phyloP scores from a whole-genome alignment of 2,329 filamentous ascomycete genomes.

The Hirsutella thompsonii region DNA sequence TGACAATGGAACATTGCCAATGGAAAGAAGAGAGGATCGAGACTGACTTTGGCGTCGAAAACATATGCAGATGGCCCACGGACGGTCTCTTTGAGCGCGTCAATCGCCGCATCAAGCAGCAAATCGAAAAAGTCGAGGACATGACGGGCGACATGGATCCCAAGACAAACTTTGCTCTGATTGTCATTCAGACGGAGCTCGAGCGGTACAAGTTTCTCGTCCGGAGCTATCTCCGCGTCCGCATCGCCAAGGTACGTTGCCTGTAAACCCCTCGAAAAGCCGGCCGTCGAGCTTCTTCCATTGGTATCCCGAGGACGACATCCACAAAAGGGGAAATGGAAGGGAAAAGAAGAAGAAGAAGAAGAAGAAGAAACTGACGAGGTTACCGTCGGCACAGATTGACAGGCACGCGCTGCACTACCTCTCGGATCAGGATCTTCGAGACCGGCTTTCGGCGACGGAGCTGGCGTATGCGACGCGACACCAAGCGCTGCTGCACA shows the following conservation, averaged over 20 bases:
- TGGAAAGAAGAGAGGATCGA: too few species aligned
- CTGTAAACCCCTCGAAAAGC: too few species aligned
- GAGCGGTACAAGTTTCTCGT: slow-evolving; percentile 89
- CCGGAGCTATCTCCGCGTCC: slow-evolving; percentile 65
- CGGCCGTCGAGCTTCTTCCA: too few species aligned
- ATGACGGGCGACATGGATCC: slow-evolving; percentile 80
- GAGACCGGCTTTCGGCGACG: slow-evolving; percentile 54
- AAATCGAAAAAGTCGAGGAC: slow-evolving; percentile 60
- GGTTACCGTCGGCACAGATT: slow-evolving; percentile 36
- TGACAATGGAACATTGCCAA: too few species aligned
- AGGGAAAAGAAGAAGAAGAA: neutral
- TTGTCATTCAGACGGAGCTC: slow-evolving; percentile 91
- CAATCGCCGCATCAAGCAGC: slow-evolving; percentile 55
- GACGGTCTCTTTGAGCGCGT: slow-evolving; percentile 70
- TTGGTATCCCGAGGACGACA: too few species aligned
- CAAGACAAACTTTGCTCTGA: slow-evolving; percentile 82
- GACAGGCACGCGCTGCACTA: slow-evolving; percentile 68
- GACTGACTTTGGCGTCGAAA: neutral
- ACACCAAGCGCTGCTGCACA: slow-evolving; percentile 73
- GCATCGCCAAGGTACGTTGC: slow-evolving; percentile 64
- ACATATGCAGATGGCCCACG: slow-evolving; percentile 54
- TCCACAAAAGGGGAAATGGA: too few species aligned
- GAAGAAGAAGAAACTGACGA: neutral
- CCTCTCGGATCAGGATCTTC: slow-evolving; percentile 41
- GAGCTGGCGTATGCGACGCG: slow-evolving; percentile 74